A percentile compares a stretch with the other conserved stretches of the same genome.
These are phyloP conservation scores for Podospora didyma DNA, from an alignment of 495 filamentous ascomycete genomes.

Conservation along the genomic window DNA sequence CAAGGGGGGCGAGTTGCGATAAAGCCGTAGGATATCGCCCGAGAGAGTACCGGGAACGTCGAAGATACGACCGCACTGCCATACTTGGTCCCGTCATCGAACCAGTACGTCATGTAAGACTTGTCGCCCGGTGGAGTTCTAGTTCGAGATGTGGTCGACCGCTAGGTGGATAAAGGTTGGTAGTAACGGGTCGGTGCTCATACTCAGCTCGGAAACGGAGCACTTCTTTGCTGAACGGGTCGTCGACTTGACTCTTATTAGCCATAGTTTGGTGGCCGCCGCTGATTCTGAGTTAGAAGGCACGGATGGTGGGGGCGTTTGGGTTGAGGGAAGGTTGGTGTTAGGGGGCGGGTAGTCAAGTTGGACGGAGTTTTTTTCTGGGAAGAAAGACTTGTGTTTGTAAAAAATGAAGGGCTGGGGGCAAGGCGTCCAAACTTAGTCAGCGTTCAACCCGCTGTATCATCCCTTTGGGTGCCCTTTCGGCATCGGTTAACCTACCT, in stretches of 20 bases:
- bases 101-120: slow-evolving; percentile 2
- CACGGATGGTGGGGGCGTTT: not conserved
- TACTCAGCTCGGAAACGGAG: slow-evolving; percentile 7
- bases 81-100: slow-evolving; percentile 5
- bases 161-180: slow-evolving; percentile 5
- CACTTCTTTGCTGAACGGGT: slow-evolving; percentile 8
- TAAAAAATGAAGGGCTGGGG: too few relatives aligned
- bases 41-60: slow-evolving; percentile 26
- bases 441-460: too few relatives aligned
- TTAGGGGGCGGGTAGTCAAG: slow-evolving; percentile 1
- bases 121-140: slow-evolving; percentile 3
- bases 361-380: not conserved
- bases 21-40: slow-evolving; percentile 28
- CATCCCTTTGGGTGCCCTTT: too few relatives aligned
- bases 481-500: too few relatives aligned
- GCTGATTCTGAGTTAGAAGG: slow-evolving; percentile 1
- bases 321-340: not conserved
- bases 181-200: not conserved
- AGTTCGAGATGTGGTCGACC: slow-evolving; percentile 3
- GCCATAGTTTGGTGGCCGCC: not conserved
- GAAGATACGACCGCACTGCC: slow-evolving; percentile 18
- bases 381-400: too few relatives aligned
- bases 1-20: slow-evolving; percentile 13
- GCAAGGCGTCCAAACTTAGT: too few relatives aligned
- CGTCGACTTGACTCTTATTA: slow-evolving; percentile 2